phyloP scores from a whole-genome alignment of 108 stramenopile genomes.

The Pseudonitzschia pungens region DNA sequence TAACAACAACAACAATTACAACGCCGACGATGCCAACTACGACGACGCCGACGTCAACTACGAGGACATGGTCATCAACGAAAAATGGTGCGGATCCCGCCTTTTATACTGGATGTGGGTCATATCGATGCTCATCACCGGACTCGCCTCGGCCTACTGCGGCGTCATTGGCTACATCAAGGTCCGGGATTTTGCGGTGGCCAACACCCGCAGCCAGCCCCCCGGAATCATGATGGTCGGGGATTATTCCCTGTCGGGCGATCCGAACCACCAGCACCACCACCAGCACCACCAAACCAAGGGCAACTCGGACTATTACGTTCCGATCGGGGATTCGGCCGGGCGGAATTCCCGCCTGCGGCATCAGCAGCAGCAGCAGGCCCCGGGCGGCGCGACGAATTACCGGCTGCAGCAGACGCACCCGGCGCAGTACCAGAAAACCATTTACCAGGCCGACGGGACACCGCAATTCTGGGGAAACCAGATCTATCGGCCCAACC shows the following conservation, averaged over 20 bases:
- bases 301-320: conserved; percentile 75
- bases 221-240: conserved; percentile 38
- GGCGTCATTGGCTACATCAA: conserved; percentile 87
- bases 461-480: conserved; percentile 84
- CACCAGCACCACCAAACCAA: background rate
- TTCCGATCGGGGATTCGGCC: conserved; percentile 43
- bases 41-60: conserved; percentile 52
- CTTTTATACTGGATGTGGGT: conserved; percentile 79
- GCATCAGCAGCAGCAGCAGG: background rate
- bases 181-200: conserved; percentile 78
- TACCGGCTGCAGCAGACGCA: conserved; percentile 9
- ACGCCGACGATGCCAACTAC: conserved; percentile 15
- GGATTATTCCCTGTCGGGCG: conserved; percentile 12
- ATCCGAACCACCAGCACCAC: background rate
- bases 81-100: conserved; percentile 78
- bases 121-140: conserved; percentile 71
- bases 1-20: conserved; percentile 15
- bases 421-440: conserved; percentile 23
- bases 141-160: conserved; percentile 73
- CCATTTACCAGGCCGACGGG: conserved; percentile 85
- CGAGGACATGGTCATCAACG: conserved; percentile 61
- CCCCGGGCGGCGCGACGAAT: background rate
- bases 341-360: background rate
- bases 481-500: conserved; percentile 84
- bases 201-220: conserved; percentile 73